Evolutionary conservation across 2,329 filamentous ascomycete species (phyloP), one percentile per base, ranked within the genome.

Genomic region (Coniochaeta pulveracea): DNA sequence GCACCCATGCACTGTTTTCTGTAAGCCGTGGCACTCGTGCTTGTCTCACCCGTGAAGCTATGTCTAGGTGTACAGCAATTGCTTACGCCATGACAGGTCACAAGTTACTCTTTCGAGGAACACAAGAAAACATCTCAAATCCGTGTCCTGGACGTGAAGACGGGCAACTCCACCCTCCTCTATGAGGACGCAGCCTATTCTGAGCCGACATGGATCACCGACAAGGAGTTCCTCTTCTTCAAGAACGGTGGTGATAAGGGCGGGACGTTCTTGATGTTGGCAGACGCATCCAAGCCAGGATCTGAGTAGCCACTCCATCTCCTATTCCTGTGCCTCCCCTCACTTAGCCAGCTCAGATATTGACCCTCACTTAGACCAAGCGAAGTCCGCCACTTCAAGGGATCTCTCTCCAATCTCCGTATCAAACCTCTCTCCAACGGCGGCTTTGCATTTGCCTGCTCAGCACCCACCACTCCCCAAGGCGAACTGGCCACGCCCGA

Each of bases 91-190:
- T 11, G 3, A 34, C 51, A 77, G 54, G 63, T 76, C 11, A 83
- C 80, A 1, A 75, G 78, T 2, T 94, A 93, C 55, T 88, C 76
- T 5, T 94, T 94, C 54, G 66, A 80, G 24, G 67, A 72, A 1
- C 85, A 93, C 50, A 65, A 66, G 29, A 80, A 79, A 50, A 71
- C 67, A 5, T 67, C 63, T 38, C 78, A 86, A 58, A 77, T 81
- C 43, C 43, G 78, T 12, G 55, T 89, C 17, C 60, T 94, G 25
- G 76, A 89, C 44, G 65, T 86, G 37, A 60, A 68, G 28, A 73
- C 70, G 6, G 78, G 80, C 21, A 66, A 79, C 33, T 78, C 78
- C 4, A 72, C 64, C 4, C 55, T 77, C 10, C 61, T 93, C 9
- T 79, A 74, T 29, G 69, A 80, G 34, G 73, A 83, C 40, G 50